Evolutionary conservation across 495 filamentous ascomycete species (phyloP), one percentile per base, ranked within the genome.

Genomic region (Viridothelium virens): DNA sequence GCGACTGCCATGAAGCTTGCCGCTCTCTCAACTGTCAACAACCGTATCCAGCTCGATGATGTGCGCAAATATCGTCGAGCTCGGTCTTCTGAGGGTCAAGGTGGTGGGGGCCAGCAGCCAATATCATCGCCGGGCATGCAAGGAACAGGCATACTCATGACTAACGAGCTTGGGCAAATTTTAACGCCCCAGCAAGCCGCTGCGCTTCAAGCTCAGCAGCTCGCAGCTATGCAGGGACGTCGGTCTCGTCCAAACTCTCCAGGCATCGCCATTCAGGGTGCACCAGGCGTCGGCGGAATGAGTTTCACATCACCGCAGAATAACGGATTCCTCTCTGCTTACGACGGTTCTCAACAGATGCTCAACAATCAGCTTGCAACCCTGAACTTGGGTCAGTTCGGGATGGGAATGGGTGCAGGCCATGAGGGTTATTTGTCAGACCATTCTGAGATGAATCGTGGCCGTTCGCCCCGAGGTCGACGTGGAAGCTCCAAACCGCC

Each of bases 1-100:
- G 95, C 94, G 9, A 97, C 94, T 10, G 94, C 94, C 16, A 98
- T 98, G 94, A 98, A 97, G 77, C 84, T 98, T 50, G 94, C 94
- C 64, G 94, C 94, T 25, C 80, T 98, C 46, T 97, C 93, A 11
- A 98, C 94, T 3, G 94, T 98, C 65, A 97, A 97, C 79, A 97
- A 97, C 77, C 90, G 94, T 25, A 96, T 98, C 73, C 93, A 96
- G 44, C 82, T 98, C 67, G 94, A 98, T 69, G 92, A 97, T 76
- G 92, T 91, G 62, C 90, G 91, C 67, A 96, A 96, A 76, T 97
- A 92, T 76, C 90, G 92, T 62, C 87, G 92, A 66, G 87, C 91
- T 73, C 87, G 93, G 66, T 96, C 92, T 66, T 92, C 92, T 69
- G 94, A 96, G 69, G 89, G 89, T 36, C 86, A 91, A 47, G 81